Evolutionary conservation across 1,139 yeast species (phyloP).

Genomic region (Hemisphaericaspora xylofermentans): DNA sequence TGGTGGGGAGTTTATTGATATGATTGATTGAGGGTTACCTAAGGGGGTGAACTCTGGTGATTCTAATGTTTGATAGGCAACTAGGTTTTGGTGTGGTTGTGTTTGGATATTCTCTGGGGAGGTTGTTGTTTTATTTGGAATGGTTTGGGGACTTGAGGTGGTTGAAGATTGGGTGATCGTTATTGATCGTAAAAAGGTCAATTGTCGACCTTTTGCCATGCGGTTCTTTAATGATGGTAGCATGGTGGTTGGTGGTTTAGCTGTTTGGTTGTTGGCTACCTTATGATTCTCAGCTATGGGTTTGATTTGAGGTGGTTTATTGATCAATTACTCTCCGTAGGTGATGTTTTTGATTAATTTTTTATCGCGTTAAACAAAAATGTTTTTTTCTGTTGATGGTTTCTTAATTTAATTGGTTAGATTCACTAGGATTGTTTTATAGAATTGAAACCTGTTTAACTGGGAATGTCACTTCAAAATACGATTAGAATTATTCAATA

Average conservation of each 20-base stretch:
- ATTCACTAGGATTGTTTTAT: no score
- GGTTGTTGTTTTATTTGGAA: constrained; percentile 16
- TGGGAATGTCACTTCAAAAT: no score
- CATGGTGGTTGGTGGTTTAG: neutral
- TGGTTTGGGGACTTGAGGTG: neutral
- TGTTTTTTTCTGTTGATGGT: no score
- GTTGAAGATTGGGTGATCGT: constrained; percentile 4
- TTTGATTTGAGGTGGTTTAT: no score
- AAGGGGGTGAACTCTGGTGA: constrained; percentile 35
- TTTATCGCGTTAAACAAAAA: no score
- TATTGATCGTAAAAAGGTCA: constrained; percentile 1
- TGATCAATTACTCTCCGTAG: no score
- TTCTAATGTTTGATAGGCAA: constrained; percentile 19
- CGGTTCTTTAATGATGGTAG: neutral
- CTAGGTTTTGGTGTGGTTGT: constrained; percentile 20
- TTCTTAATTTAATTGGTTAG: no score
- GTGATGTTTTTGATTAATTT: no score
- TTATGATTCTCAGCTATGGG: no score
- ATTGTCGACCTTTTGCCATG: neutral
- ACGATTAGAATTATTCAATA: no score
- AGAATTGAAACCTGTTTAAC: no score
- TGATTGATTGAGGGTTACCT: constrained; percentile 45
- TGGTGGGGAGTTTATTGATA: constrained; percentile 52
- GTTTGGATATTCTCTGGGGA: constrained; percentile 20
- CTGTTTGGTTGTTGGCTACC: neutral